Percentiles rank a stretch among this genome's conserved stretches.
Evolutionary conservation across 176 grass and related monocot species (phyloP).

Genomic region (Oryza glaberrima): DNA sequence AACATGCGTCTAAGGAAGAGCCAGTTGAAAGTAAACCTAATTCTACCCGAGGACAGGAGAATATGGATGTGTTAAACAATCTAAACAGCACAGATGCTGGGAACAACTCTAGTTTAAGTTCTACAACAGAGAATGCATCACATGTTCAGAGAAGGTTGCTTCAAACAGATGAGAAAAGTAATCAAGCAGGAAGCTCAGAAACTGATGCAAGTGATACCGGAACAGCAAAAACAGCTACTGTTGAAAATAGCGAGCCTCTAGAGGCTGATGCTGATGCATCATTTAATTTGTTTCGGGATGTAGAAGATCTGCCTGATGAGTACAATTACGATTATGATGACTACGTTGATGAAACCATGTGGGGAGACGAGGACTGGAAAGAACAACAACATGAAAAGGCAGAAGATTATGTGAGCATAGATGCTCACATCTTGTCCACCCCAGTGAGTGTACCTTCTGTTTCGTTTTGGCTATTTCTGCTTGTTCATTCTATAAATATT

Average conservation of each 20-base stretch:
- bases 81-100: constrained; percentile 31
- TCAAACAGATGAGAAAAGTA: constrained; percentile 59
- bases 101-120: constrained; percentile 41
- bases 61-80: constrained; percentile 42
- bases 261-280: constrained; percentile 85
- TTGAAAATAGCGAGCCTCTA: constrained; percentile 69
- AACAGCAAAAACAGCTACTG: constrained; percentile 44
- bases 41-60: constrained; percentile 46
- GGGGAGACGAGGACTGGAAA: constrained; percentile 96
- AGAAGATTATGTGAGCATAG: constrained; percentile 85
- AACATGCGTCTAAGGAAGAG: constrained; percentile 47
- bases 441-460: constrained; percentile 61
- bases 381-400: constrained; percentile 74
- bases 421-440: constrained; percentile 89
- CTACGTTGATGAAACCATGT: constrained; percentile 51
- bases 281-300: constrained; percentile 81
- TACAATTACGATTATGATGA: constrained; percentile 65
- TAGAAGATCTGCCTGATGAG: constrained; percentile 52
- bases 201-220: constrained; percentile 35
- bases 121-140: constrained; percentile 48
- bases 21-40: constrained; percentile 36
- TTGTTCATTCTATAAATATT: constrained; percentile 15
- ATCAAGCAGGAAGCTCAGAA: constrained; percentile 55
- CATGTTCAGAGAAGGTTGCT: constrained; percentile 77
- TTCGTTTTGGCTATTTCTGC: constrained; percentile 38